These are phyloP conservation scores for Escallonia rubra DNA, from an alignment of 129 eudicot species.

Conservation along the genomic window DNA sequence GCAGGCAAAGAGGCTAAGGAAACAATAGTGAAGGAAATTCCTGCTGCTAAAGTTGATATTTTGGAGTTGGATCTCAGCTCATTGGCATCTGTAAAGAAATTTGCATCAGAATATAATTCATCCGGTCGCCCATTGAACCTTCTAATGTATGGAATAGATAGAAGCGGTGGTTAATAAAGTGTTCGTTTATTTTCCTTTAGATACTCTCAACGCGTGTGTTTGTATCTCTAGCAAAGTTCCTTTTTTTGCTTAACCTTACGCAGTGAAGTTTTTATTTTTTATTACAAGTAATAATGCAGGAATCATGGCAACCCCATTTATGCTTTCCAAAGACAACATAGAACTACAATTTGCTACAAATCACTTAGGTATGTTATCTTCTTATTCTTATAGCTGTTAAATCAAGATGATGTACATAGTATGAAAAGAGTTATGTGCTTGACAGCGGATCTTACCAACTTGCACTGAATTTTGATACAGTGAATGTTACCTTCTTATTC, in stretches of 20 bases:
- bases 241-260: not conserved
- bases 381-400: not conserved
- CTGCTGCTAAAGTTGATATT: constrained; percentile 66
- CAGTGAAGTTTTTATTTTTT: not conserved
- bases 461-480: too few relatives aligned
- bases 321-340: constrained; percentile 77
- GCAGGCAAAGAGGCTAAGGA: constrained; percentile 78
- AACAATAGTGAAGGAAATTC: constrained; percentile 57
- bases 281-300: constrained; percentile 89
- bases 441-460: too few relatives aligned
- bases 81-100: constrained; percentile 71
- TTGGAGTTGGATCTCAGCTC: constrained; percentile 88
- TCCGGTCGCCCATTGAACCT: constrained; percentile 67
- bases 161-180: not conserved
- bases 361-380: constrained; percentile 59
- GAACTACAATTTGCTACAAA: constrained; percentile 95
- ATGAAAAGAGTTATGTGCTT: not conserved
- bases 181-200: not conserved
- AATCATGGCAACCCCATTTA: constrained; percentile 69
- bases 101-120: constrained; percentile 65
- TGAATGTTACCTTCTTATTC: not conserved
- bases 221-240: not conserved
- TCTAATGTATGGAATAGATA: constrained; percentile 53
- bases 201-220: not conserved
- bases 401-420: not conserved